A percentile compares a stretch with the other conserved stretches of the same genome.
These are phyloP conservation scores for Paecilomyces niveus DNA, from an alignment of 2,329 filamentous ascomycete genomes.

Conservation along the genomic window DNA sequence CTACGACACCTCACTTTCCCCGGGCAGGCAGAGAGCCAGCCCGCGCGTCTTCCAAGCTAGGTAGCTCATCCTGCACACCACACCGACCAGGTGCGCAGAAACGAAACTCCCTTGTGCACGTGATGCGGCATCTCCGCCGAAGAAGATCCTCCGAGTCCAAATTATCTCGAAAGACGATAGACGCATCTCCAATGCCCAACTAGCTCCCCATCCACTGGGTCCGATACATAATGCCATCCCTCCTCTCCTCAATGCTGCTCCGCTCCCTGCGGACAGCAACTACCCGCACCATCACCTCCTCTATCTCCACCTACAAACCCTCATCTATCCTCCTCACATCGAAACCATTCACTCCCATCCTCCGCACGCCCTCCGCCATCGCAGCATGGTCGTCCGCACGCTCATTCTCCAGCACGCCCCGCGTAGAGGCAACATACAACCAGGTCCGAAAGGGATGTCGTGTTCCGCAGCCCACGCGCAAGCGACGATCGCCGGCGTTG, in stretches of 20 bases:
- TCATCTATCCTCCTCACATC: conserved; percentile 21
- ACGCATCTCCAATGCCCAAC: not conserved
- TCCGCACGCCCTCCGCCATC: conserved; percentile 12
- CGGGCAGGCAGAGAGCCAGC: conserved; percentile 8
- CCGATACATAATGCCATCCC: conserved; percentile 25
- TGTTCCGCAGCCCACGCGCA: conserved; percentile 69
- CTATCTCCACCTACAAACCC: conserved; percentile 6
- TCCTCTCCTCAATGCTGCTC: conserved; percentile 26
- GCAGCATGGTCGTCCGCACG: conserved; percentile 20
- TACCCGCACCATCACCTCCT: conserved; percentile 6
- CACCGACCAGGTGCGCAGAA: conserved; percentile 20
- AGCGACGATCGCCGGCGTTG: conserved; percentile 81
- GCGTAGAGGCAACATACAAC: conserved; percentile 59
- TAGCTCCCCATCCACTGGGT: conserved; percentile 3
- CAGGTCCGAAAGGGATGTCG: conserved; percentile 73
- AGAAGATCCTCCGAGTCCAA: not conserved
- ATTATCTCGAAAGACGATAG: not conserved
- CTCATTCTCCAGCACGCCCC: conserved; percentile 53
- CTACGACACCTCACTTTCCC: not conserved
- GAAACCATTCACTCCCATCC: conserved; percentile 17
- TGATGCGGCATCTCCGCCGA: conserved; percentile 10
- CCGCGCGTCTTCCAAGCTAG: conserved; percentile 17
- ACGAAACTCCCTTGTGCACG: conserved; percentile 13
- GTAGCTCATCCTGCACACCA: conserved; percentile 25
- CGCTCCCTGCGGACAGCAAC: conserved; percentile 22